These are phyloP conservation scores for Wickerhamiella parazyma DNA, from an alignment of 805 yeast genomes.

Conservation along the genomic window DNA sequence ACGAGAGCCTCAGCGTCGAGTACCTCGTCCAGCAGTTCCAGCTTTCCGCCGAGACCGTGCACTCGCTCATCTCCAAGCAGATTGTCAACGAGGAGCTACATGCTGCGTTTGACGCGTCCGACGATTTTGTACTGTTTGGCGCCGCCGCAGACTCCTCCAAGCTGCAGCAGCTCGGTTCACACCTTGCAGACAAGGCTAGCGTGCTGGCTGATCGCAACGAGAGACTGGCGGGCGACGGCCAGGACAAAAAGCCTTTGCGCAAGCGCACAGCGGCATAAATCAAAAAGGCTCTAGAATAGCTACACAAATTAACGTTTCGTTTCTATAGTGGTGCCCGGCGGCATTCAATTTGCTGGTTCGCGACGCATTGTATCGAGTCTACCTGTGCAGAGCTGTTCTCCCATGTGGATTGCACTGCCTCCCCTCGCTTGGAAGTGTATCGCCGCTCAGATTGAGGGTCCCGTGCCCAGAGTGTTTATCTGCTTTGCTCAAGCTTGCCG, in stretches of 20 bases:
- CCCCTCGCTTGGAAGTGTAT: too few species aligned
- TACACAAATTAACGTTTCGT: too few species aligned
- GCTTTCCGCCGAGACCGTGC: constrained; percentile 41
- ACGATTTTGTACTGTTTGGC: constrained; percentile 50
- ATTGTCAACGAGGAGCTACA: constrained; percentile 63
- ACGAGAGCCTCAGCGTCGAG: constrained; percentile 55
- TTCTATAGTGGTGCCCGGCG: too few species aligned
- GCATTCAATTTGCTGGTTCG: too few species aligned
- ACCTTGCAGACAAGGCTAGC: constrained; percentile 67
- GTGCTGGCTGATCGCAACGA: constrained; percentile 75
- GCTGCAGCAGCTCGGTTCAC: constrained; percentile 76
- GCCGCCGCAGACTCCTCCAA: constrained; percentile 69
- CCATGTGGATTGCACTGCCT: too few species aligned
- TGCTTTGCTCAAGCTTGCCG: too few species aligned
- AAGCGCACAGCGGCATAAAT: not conserved
- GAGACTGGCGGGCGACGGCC: constrained; percentile 67
- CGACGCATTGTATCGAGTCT: too few species aligned
- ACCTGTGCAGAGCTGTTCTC: too few species aligned
- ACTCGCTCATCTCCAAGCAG: constrained; percentile 57
- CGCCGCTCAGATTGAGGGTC: too few species aligned
- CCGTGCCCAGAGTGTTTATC: too few species aligned
- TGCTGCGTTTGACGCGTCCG: constrained; percentile 59
- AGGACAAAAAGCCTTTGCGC: constrained; percentile 25
- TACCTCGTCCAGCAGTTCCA: constrained; percentile 57
- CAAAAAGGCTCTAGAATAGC: too few species aligned